Conservation (phyloP, 2,329 filamentous ascomycete genomes). For the Thielaviopsis euricoi region DNA sequence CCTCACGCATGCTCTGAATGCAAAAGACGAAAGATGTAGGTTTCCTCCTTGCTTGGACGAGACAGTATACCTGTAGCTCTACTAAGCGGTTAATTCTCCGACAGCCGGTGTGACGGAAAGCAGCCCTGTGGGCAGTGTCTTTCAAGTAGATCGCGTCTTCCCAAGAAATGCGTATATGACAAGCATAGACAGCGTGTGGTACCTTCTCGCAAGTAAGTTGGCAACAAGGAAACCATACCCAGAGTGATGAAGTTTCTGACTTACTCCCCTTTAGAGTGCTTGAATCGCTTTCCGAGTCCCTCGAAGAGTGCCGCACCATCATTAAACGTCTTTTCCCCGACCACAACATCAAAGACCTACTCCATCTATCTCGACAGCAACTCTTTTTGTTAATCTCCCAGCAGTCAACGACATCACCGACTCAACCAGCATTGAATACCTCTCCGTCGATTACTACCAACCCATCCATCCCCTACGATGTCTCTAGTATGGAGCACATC, state of each 20-base stretch:
- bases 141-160: slow-evolving; percentile 50
- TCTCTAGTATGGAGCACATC: slow-evolving; percentile 48
- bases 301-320: slow-evolving; percentile 49
- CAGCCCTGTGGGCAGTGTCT: slow-evolving; percentile 71
- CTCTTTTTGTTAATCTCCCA: slow-evolving; percentile 39
- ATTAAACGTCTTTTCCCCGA: slow-evolving; percentile 46
- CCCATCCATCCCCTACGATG: slow-evolving; percentile 30
- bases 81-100: neutral
- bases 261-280: slow-evolving; percentile 27
- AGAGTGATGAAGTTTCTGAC: slow-evolving; percentile 13
- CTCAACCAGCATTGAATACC: slow-evolving; percentile 29
- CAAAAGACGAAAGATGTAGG: slow-evolving; percentile 59
- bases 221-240: slow-evolving; percentile 1
- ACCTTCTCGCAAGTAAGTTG: slow-evolving; percentile 56
- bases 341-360: slow-evolving; percentile 33
- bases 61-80: neutral
- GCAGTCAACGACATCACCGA: slow-evolving; percentile 24
- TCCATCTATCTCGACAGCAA: slow-evolving; percentile 40
- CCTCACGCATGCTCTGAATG: slow-evolving; percentile 58
- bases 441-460: slow-evolving; percentile 36
- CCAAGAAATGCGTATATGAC: slow-evolving; percentile 64
- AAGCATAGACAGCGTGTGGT: slow-evolving; percentile 64
- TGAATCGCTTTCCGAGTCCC: slow-evolving; percentile 44
- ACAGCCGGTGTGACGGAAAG: slow-evolving; percentile 56
- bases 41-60: neutral